phyloP scores from a whole-genome alignment of 257 asterid species.

The Ajuga chamaepitys region DNA sequence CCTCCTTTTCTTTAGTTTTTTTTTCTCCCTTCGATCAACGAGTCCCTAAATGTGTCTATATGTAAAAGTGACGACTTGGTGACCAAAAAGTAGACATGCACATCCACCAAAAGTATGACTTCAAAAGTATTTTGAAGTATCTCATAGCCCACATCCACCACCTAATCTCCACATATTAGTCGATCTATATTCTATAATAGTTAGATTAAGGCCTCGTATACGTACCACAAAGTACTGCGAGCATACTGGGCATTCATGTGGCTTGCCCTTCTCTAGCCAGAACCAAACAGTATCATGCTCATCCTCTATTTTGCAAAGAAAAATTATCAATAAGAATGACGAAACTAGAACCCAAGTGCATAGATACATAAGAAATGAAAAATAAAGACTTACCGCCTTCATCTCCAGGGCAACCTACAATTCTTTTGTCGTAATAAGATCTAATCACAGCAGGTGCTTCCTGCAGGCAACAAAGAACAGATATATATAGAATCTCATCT shows the following conservation, averaged over 20 bases:
- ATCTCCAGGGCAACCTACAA: conserved; percentile 92
- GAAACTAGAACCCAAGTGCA: neutral
- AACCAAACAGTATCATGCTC: conserved; percentile 99
- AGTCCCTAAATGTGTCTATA: neutral
- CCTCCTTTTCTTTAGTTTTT: too few species aligned
- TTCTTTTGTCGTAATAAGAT: conserved; percentile 70
- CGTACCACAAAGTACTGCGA: conserved; percentile 81
- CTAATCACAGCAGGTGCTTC: conserved; percentile 79
- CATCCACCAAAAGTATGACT: neutral
- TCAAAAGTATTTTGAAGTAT: neutral
- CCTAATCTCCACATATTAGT: conserved; percentile 31
- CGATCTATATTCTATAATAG: neutral
- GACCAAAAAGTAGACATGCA: too few species aligned
- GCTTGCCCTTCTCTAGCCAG: conserved; percentile 94
- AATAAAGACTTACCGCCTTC: conserved; percentile 65
- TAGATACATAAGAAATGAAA: neutral
- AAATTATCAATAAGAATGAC: neutral
- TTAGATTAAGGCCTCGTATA: neutral
- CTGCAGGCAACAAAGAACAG: conserved; percentile 26
- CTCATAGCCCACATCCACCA: conserved; percentile 26
- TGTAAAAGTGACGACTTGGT: neutral
- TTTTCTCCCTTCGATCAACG: too few species aligned
- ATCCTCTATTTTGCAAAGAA: conserved; percentile 43
- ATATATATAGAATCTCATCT: neutral
- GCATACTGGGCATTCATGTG: conserved; percentile 97